Conservation (phyloP, 2,329 filamentous ascomycete genomes). For the Aspergillus aculeatus region DNA sequence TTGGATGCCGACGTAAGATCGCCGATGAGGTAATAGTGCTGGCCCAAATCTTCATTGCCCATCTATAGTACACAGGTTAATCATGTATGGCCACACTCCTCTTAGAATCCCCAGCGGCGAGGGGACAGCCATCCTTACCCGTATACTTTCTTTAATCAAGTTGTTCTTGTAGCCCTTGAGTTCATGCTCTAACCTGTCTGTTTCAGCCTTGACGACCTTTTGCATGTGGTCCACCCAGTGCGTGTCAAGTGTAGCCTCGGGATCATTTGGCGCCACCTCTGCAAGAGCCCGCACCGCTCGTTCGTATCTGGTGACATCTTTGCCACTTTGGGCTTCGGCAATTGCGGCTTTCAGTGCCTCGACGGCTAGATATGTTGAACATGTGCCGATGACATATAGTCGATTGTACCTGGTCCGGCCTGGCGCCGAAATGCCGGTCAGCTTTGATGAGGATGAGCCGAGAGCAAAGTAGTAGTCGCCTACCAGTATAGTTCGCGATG, state of each 20-base stretch:
- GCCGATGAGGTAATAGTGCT: constrained; percentile 76
- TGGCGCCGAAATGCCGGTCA: constrained; percentile 35
- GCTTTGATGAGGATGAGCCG: neutral
- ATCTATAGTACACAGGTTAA: constrained; percentile 58
- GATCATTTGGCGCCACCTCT: constrained; percentile 63
- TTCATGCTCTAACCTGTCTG: constrained; percentile 75
- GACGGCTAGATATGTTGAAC: constrained; percentile 70
- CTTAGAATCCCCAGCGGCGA: neutral
- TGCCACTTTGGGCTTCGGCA: constrained; percentile 70
- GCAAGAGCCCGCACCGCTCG: constrained; percentile 66
- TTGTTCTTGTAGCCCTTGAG: constrained; percentile 95
- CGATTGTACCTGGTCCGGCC: constrained; percentile 79
- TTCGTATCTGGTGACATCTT: constrained; percentile 70
- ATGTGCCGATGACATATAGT: constrained; percentile 75
- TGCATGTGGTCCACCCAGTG: constrained; percentile 73
- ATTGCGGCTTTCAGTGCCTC: constrained; percentile 81
- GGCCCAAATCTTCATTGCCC: constrained; percentile 88
- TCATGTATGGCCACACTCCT: neutral
- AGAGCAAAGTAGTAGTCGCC: constrained; percentile 15
- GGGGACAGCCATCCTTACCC: constrained; percentile 54
- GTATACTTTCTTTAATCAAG: constrained; percentile 92
- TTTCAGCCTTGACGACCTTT: constrained; percentile 66
- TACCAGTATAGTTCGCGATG: constrained; percentile 84
- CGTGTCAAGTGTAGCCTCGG: constrained; percentile 65
- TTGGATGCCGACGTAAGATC: constrained; percentile 71